phyloP scores from a whole-genome alignment of 805 yeast species.

The Komagataella ulmi region DNA sequence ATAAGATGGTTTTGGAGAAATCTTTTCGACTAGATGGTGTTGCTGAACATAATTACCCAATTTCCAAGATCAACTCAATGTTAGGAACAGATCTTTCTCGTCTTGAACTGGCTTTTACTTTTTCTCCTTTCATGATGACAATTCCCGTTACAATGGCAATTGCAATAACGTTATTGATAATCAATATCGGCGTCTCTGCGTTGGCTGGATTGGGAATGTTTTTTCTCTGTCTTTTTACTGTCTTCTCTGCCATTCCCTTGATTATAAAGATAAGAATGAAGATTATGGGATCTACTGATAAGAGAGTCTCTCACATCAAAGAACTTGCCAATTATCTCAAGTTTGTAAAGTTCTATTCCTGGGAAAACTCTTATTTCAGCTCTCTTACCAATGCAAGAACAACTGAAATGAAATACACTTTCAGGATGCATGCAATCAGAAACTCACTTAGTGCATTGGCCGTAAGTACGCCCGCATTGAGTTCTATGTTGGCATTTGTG shows the following conservation, averaged over 20 bases:
- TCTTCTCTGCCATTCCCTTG: conserved; percentile 32
- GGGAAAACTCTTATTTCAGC: conserved; percentile 72
- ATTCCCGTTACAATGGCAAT: conserved; percentile 55
- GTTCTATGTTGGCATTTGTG: conserved; percentile 49
- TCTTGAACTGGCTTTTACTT: conserved; percentile 63
- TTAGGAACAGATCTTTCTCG: conserved; percentile 76
- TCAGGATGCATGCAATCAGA: conserved; percentile 51
- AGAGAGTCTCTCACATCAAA: conserved; percentile 60
- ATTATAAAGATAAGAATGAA: conserved; percentile 41
- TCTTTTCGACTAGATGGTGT: conserved; percentile 45
- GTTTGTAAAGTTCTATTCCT: conserved; percentile 76
- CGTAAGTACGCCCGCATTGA: conserved; percentile 51
- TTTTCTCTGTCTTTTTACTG: conserved; percentile 31
- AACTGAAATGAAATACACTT: conserved; percentile 48
- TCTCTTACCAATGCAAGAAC: conserved; percentile 41
- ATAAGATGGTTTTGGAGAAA: conserved; percentile 58
- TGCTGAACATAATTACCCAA: conserved; percentile 47
- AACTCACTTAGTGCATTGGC: conserved; percentile 53
- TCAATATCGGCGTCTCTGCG: conserved; percentile 61
- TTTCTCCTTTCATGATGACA: conserved; percentile 48
- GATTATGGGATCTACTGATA: conserved; percentile 60
- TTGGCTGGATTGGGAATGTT: conserved; percentile 55
- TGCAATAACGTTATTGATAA: conserved; percentile 48
- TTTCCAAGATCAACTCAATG: conserved; percentile 61
- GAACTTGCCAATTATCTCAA: conserved; percentile 72